Evolutionary conservation across 768 basidiomycete species (phyloP), one percentile per base, ranked within the genome.

Genomic region (Termitomyces sp.): DNA sequence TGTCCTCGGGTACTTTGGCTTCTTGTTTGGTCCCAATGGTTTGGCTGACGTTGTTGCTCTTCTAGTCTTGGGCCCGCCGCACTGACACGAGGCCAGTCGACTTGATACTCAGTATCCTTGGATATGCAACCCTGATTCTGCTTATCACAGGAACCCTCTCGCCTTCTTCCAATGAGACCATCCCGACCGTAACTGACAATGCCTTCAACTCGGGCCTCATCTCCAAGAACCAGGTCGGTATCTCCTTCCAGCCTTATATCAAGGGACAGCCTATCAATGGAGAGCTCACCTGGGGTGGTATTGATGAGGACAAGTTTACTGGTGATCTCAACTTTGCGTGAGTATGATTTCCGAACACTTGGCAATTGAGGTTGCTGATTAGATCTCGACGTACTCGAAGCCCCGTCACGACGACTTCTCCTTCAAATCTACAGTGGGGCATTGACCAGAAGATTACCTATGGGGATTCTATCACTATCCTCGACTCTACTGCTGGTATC

Each of bases 11-110:
- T n/a, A n/a, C 59, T 59, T 88, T 24, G 86, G 86, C 13, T 34
- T 27, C 26, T 39, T 18, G 3, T 10, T 16, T 2, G 12, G 16
- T 30, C 47, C 26, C 40, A 42, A 30, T n/a, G n/a, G 34, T 47
- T 26, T 49, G 42, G 30, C 44, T 64, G 6, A 64, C 24, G 44
- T n/a, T n/a, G n/a, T n/a, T 24, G 13, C 32, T 30, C 20, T 3
- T n/a, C 34, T 43, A 88, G 85, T 20, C 79, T 88, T 56, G 87
- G 87, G 27, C 88, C 87, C 26, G 71, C n/a, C n/a, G n/a, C n/a
- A n/a, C n/a, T n/a, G n/a, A n/a, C n/a, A n/a, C n/a, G n/a, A n/a
- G n/a, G n/a, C 73, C 13, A 69, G 56, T 65, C 20, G 1, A 57
- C 56, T 14, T 24, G 56, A 22, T 27, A 51, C n/a, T 18, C 50